A percentile compares a stretch with the other conserved stretches of the same genome.
phyloP scores from a whole-genome alignment of 2,329 filamentous ascomycete genomes.

The Aspergillus fumigatiaffinis region DNA sequence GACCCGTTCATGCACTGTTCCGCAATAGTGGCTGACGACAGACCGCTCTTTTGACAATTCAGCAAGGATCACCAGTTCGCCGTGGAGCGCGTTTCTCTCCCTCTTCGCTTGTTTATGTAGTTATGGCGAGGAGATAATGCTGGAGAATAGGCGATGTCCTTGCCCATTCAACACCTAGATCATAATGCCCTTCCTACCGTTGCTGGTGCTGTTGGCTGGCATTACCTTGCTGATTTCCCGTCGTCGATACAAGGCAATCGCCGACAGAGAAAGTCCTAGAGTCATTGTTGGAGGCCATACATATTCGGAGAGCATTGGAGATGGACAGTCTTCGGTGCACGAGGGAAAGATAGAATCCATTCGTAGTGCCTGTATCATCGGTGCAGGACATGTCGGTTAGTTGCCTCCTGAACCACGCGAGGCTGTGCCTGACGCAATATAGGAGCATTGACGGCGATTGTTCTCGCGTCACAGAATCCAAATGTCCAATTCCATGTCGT shows the following conservation, averaged over 20 bases:
- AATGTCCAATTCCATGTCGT: constrained; percentile 24
- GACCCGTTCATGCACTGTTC: not conserved
- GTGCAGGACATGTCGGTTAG: constrained; percentile 24
- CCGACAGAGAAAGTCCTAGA: constrained; percentile 2
- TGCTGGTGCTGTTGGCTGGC: constrained; percentile 15
- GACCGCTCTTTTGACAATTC: not conserved
- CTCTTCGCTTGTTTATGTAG: not conserved
- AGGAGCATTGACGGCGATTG: constrained; percentile 21
- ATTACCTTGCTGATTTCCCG: constrained; percentile 13
- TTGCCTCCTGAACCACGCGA: not conserved
- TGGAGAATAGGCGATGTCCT: not conserved
- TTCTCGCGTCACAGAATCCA: constrained; percentile 25
- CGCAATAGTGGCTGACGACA: not conserved
- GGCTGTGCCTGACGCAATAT: not conserved
- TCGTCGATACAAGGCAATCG: constrained; percentile 10
- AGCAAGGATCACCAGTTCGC: not conserved
- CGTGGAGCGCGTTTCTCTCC: too few species aligned
- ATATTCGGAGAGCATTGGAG: constrained; percentile 13
- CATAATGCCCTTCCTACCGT: constrained; percentile 15
- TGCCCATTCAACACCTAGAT: not conserved
- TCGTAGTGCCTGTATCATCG: constrained; percentile 20
- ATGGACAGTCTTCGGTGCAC: not conserved
- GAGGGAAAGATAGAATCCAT: constrained; percentile 11
- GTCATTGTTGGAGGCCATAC: constrained; percentile 18
- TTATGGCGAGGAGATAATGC: not conserved